Conservation (phyloP, 257 asterid species). For the Schizonepeta tenuifolia region DNA sequence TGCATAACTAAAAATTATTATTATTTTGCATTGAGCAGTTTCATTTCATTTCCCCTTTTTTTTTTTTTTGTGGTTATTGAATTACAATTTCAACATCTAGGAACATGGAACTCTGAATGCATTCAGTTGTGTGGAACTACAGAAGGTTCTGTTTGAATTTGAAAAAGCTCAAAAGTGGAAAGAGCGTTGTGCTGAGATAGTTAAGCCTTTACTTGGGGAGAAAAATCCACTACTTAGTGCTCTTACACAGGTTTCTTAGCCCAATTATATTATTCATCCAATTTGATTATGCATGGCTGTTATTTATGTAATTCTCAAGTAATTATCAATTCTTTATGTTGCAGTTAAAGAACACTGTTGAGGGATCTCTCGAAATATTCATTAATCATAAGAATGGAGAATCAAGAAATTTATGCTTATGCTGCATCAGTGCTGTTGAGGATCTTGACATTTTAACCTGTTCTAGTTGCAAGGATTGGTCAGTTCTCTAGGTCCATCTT, state of each 20-base stretch:
- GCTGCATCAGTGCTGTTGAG: slow-evolving; percentile 48
- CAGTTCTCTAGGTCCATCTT: slow-evolving; percentile 27
- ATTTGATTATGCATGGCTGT: slow-evolving; percentile 9
- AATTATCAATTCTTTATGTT: slow-evolving; percentile 16
- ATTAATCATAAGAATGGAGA: slow-evolving; percentile 34
- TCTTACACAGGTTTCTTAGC: slow-evolving; percentile 60
- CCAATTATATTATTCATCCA: slow-evolving; percentile 25
- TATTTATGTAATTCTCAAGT: slow-evolving; percentile 26
- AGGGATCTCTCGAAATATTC: slow-evolving; percentile 60
- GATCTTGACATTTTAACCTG: slow-evolving; percentile 57
- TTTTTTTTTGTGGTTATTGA: slow-evolving; percentile 23
- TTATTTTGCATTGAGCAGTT: slow-evolving; percentile 27
- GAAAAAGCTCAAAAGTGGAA: slow-evolving; percentile 69
- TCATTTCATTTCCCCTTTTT: slow-evolving; percentile 13
- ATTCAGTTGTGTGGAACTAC: slow-evolving; percentile 72
- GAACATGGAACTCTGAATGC: slow-evolving; percentile 70
- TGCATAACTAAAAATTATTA: slow-evolving; percentile 2
- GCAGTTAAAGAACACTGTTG: slow-evolving; percentile 62
- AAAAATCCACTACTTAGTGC: slow-evolving; percentile 43
- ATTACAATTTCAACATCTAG: slow-evolving; percentile 47
- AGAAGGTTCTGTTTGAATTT: slow-evolving; percentile 63
- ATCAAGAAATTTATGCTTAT: slow-evolving; percentile 44
- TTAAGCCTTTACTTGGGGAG: slow-evolving; percentile 52
- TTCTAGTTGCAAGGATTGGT: slow-evolving; percentile 75
- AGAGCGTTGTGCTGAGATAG: slow-evolving; percentile 50